These are phyloP conservation scores for Rauvolfia tetraphylla DNA, from an alignment of 257 asterid species.

Conservation along the genomic window DNA sequence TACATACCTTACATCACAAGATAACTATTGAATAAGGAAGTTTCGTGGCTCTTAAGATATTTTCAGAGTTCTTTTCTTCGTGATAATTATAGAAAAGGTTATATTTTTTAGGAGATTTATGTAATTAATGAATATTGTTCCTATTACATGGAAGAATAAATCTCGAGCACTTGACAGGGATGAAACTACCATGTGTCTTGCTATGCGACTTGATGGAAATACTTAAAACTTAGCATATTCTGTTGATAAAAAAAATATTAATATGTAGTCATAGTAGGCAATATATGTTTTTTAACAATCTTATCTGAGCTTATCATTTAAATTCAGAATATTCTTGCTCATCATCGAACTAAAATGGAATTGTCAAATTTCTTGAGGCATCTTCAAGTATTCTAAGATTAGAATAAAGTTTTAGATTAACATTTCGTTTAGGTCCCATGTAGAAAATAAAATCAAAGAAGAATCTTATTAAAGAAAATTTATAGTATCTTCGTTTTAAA, in stretches of 20 bases:
- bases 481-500: too few relatives aligned
- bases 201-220: too few relatives aligned
- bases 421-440: background rate
- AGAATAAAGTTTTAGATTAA: background rate
- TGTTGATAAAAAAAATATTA: background rate
- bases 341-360: conserved; percentile 7
- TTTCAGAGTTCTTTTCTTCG: too few relatives aligned
- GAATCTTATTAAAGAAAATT: background rate
- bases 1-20: too few relatives aligned
- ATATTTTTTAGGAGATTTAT: too few relatives aligned
- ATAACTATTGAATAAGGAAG: too few relatives aligned
- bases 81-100: too few relatives aligned
- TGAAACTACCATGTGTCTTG: too few relatives aligned
- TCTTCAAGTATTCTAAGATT: conserved; percentile 15
- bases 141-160: too few relatives aligned
- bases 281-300: conserved; percentile 9
- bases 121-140: too few relatives aligned
- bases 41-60: too few relatives aligned
- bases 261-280: background rate
- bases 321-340: conserved; percentile 17
- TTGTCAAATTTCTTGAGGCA: conserved; percentile 1
- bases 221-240: background rate
- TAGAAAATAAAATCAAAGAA: background rate
- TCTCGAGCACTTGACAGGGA: too few relatives aligned
- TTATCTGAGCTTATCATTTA: conserved; percentile 16